Conservation (phyloP, 495 filamentous ascomycete genomes). For the Penicillium fimorum region DNA sequence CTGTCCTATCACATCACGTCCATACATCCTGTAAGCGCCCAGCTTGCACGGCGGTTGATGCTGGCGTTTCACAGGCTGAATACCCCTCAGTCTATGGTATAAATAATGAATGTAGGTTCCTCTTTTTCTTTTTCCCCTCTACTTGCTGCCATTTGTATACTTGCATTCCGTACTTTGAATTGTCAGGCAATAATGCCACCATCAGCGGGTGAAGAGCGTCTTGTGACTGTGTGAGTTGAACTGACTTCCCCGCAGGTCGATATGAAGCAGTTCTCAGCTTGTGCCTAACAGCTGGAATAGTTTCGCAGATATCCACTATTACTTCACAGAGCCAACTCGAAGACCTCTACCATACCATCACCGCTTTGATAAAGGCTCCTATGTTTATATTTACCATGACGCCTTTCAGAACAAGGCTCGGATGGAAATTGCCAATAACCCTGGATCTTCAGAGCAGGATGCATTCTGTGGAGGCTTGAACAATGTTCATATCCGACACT, state of each 20-base stretch:
- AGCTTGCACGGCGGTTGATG: constrained; percentile 23
- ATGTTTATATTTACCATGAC: constrained; percentile 84
- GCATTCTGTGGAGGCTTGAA: constrained; percentile 78
- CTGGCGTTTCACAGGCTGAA: constrained; percentile 16
- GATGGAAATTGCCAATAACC: constrained; percentile 84
- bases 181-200: constrained; percentile 61
- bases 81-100: constrained; percentile 22
- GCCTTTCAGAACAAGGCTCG: constrained; percentile 63
- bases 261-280: not conserved
- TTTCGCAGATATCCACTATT: constrained; percentile 89
- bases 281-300: constrained; percentile 42
- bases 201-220: constrained; percentile 71
- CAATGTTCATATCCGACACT: constrained; percentile 63
- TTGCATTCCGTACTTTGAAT: not conserved
- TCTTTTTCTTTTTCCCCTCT: constrained; percentile 2
- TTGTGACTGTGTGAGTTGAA: constrained; percentile 71
- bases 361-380: constrained; percentile 85
- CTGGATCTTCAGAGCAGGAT: constrained; percentile 83
- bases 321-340: constrained; percentile 67
- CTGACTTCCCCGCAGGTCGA: constrained; percentile 24
- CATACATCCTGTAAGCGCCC: constrained; percentile 25
- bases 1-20: constrained; percentile 24
- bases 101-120: constrained; percentile 15
- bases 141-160: not conserved
- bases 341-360: constrained; percentile 66